These are phyloP conservation scores for Yarrowia osloensis DNA, from an alignment of 805 yeast species.

Conservation along the genomic window DNA sequence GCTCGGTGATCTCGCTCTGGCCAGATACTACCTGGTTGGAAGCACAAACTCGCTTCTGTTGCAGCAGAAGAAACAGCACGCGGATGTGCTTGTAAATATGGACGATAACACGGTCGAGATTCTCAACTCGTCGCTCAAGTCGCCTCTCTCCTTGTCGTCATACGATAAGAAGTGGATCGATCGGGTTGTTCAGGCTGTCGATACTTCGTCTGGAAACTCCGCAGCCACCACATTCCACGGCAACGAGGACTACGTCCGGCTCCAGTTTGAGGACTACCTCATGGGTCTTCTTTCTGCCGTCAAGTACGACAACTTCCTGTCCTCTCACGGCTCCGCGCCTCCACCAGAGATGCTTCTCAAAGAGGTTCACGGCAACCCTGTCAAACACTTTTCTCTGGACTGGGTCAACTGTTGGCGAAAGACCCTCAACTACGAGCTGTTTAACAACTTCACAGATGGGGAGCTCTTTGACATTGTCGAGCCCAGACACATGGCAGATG, in stretches of 20 bases:
- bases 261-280: conserved; percentile 87
- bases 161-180: conserved; percentile 79
- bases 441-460: conserved; percentile 61
- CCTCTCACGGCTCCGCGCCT: conserved; percentile 45
- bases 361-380: conserved; percentile 43
- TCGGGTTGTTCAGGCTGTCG: conserved; percentile 54
- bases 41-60: conserved; percentile 81
- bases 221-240: conserved; percentile 52
- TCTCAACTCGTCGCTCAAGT: conserved; percentile 47
- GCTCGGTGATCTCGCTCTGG: conserved; percentile 65
- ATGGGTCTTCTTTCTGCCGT: conserved; percentile 71
- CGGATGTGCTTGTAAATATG: conserved; percentile 73
- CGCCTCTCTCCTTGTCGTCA: conserved; percentile 51
- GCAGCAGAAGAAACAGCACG: conserved; percentile 59
- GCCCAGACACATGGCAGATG: conserved; percentile 47
- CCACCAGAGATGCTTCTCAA: conserved; percentile 42
- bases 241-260: conserved; percentile 84
- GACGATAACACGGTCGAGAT: conserved; percentile 49
- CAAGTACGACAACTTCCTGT: conserved; percentile 64
- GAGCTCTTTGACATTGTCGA: conserved; percentile 65
- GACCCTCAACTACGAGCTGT: conserved; percentile 58
- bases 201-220: conserved; percentile 37
- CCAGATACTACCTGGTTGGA: conserved; percentile 74
- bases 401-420: conserved; percentile 57
- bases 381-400: conserved; percentile 47